Conservation (phyloP, 176 grass and related monocot genomes). For the Avena atlantica region DNA sequence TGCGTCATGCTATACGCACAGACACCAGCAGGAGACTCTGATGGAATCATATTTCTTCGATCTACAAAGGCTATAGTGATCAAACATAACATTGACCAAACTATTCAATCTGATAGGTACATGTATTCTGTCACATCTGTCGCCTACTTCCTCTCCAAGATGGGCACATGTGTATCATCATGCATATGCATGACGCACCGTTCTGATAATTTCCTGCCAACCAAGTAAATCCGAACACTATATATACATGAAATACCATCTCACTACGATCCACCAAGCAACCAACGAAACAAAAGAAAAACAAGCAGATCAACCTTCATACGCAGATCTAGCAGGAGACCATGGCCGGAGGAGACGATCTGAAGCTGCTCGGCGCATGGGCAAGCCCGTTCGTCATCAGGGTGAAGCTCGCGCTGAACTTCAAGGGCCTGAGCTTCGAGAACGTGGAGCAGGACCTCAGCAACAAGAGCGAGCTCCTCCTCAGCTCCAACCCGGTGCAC, state of each 20-base stretch:
- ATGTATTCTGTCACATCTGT: neutral
- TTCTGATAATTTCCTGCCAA: neutral
- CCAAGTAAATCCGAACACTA: neutral
- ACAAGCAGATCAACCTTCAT: neutral
- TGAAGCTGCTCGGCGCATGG: neutral
- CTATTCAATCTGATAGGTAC: neutral
- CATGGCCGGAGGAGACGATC: neutral
- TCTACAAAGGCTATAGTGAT: neutral
- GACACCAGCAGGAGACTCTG: neutral
- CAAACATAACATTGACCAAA: neutral
- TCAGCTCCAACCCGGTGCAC: slow-evolving; percentile 54
- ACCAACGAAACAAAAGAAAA: neutral
- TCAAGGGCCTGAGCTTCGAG: slow-evolving; percentile 42
- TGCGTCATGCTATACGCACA: neutral
- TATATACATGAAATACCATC: neutral
- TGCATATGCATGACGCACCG: neutral
- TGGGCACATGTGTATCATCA: neutral
- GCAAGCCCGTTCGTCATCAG: neutral
- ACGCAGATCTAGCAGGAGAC: neutral
- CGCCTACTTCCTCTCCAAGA: neutral
- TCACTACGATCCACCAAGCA: neutral
- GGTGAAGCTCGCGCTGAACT: neutral
- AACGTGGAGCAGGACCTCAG: slow-evolving; percentile 29
- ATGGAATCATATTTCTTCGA: neutral
- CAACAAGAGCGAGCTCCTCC: slow-evolving; percentile 62